Evolutionary conservation across 1,139 yeast species (phyloP).

Genomic region (Blastobotrys proliferans): DNA sequence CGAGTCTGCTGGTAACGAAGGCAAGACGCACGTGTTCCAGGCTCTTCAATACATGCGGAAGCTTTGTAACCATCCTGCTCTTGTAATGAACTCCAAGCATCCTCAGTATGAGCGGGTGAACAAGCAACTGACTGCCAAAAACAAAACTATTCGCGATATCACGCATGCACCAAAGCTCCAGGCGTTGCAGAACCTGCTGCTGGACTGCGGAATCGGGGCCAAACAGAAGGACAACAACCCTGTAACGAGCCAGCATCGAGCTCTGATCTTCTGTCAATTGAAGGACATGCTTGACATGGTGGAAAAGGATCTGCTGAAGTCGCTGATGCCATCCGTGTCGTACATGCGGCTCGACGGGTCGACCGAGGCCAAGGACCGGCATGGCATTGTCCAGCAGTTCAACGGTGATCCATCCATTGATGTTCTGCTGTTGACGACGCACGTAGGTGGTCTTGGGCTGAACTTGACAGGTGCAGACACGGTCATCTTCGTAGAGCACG

Average conservation of each 20-base stretch:
- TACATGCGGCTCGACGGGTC: conserved; percentile 95
- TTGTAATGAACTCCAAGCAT: conserved; percentile 80
- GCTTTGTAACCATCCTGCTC: conserved; percentile 92
- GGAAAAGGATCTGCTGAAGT: conserved; percentile 79
- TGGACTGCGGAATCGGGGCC: conserved; percentile 93
- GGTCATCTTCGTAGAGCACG: conserved; percentile 97
- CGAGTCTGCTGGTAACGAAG: conserved; percentile 39
- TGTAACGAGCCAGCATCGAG: conserved; percentile 87
- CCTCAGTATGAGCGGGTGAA: conserved; percentile 73
- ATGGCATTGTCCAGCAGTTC: conserved; percentile 84
- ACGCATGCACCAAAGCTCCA: conserved; percentile 86
- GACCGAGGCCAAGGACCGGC: conserved; percentile 90
- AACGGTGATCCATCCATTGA: conserved; percentile 97
- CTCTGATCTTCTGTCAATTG: conserved; percentile 90
- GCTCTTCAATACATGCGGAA: conserved; percentile 97
- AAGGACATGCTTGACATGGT: conserved; percentile 98
- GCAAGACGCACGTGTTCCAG: conserved; percentile 92
- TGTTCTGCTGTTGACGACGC: conserved; percentile 84
- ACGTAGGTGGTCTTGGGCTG: conserved; percentile 97
- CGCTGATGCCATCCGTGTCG: conserved; percentile 84
- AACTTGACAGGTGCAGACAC: conserved; percentile 98
- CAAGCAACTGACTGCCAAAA: conserved; percentile 53
- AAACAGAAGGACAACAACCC: conserved; percentile 35
- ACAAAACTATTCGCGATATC: conserved; percentile 62
- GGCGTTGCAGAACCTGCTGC: conserved; percentile 73